Evolutionary conservation across 2,329 filamentous ascomycete species (phyloP), one percentile per base, ranked within the genome.

Genomic region (Pseudocercospora fijiensis): DNA sequence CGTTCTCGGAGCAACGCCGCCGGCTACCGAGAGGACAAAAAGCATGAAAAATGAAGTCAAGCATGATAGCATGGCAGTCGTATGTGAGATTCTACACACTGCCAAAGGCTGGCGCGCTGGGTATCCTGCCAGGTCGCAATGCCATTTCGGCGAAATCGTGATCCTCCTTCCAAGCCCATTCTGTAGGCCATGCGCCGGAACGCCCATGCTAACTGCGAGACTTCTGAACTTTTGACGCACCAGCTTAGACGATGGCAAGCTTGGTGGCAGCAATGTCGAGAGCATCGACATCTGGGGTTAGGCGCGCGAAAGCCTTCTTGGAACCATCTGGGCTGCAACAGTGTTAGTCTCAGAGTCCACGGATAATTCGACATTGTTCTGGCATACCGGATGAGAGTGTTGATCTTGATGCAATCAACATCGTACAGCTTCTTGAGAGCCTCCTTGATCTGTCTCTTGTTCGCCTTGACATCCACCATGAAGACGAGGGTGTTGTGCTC

Each of bases 401-500:
- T 99, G 86, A 99, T 92, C 90, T 98, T 98, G 84, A 98, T 85
- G 75, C 88, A 90, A 79, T 97, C 94, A 73, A 99, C 95, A 81
- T 98, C 95, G 83, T 99, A 99, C 74, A 98, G 90, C 89, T 95
- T 96, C 92, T 98, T 99, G 74, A 99, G 85, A 70, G 94, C 91
- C 77, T 88, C 86, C 88, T 97, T 97, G 85, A 99, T 99, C 86
- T 99, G 95, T 80, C 92, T 89, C 91, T 99, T 99, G 89, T 99
- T 99, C 82, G 94, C 89, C 90, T 96, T 96, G 71, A 72, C 70
- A 65, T 78, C 74, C 68, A 77, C 76, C 65, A 78, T 77, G 71
- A 78, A 77, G 67, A 78, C 76, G 59, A 99, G 88, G 74, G 95
- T 99, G 88, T 99, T 99, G 89, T 99, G 93, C 90, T 99, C 95